Evolutionary conservation across 768 basidiomycete species (phyloP), one percentile per base, ranked within the genome.

Genomic region (Tylopilus sp.): DNA sequence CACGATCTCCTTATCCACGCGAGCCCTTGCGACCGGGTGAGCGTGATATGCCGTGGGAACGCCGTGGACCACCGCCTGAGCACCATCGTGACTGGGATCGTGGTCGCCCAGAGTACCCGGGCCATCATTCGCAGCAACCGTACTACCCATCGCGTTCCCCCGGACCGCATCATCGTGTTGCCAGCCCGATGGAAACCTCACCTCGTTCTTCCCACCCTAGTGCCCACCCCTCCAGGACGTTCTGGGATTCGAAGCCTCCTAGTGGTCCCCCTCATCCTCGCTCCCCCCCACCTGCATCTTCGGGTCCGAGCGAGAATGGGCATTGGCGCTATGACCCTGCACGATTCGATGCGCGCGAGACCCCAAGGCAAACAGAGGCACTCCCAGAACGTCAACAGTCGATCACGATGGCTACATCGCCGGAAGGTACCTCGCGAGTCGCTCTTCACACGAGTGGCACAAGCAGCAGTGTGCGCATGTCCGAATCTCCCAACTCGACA

Each of bases 171-270:
- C 74, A 69, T 48, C 75, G 68, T 50, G 69, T 57, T 8, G 67
- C 60, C 35, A 84, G 79, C 51, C 83, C 85, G 25, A 75, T 80
- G 46, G 79, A 82, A 40, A 75, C 78, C 0, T 87, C 86, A 1
- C 85, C 86, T 3, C 78, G 84, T 20, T 75, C 76, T 1, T 67
- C 71, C 4, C 78, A 77, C 42, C 79, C 78, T 17, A 17, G 48
- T 28, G 60, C 71, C 4, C 67, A 58, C 3, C 62, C 64, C 21
- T 18, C 69, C 0, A 63, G 73, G 15, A 62, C 76, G 7, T 80
- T 82, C 59, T 87, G 85, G 85, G 86, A 87, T 15, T 68, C 77
- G 28, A 84, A 82, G 62, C 80, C 79, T 3, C 65, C 73, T 1
- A 51, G 63, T 11, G 64, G 66, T 25, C 67, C 64, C 3, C 56